Conservation (phyloP, 305 asterid genomes). For the Striga hermonthica region DNA sequence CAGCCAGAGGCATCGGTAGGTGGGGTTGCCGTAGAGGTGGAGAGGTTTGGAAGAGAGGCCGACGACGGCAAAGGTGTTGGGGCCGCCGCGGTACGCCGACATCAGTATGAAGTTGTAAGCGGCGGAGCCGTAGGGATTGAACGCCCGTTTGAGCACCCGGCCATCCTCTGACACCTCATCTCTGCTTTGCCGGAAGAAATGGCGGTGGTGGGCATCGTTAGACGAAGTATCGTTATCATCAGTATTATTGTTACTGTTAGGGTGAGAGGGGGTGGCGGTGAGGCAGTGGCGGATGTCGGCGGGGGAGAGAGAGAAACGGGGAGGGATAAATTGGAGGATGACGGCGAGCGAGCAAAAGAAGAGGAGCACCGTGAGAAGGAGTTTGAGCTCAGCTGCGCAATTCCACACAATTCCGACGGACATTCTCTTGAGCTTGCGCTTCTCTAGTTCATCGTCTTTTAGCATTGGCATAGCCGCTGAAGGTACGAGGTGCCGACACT, state of each 20-base stretch:
- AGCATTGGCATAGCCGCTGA: neutral
- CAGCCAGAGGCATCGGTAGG: slow-evolving; percentile 64
- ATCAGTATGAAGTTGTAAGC: slow-evolving; percentile 62
- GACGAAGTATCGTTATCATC: too few species aligned
- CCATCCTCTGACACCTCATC: neutral
- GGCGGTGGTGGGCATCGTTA: too few species aligned
- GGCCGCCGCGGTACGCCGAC: slow-evolving; percentile 77
- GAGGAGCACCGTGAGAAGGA: slow-evolving; percentile 54
- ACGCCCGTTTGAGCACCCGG: slow-evolving; percentile 40
- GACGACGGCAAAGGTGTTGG: slow-evolving; percentile 52
- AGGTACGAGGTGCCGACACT: too few species aligned
- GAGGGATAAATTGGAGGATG: slow-evolving; percentile 56
- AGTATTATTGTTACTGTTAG: neutral
- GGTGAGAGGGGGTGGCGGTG: neutral
- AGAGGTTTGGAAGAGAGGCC: slow-evolving; percentile 64
- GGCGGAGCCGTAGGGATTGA: slow-evolving; percentile 56
- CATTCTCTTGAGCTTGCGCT: slow-evolving; percentile 43
- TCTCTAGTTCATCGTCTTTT: neutral
- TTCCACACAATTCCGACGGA: slow-evolving; percentile 65
- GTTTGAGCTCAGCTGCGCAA: slow-evolving; percentile 68
- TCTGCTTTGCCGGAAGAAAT: neutral
- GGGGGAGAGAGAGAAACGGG: slow-evolving; percentile 49
- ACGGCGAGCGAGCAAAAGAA: slow-evolving; percentile 55
- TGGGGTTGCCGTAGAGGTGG: slow-evolving; percentile 53
- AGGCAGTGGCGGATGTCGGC: slow-evolving; percentile 55